Percentiles rank a stretch among this genome's conserved stretches.
Conservation (phyloP, 2,329 filamentous ascomycete species). For the Zasmidium cellare region DNA sequence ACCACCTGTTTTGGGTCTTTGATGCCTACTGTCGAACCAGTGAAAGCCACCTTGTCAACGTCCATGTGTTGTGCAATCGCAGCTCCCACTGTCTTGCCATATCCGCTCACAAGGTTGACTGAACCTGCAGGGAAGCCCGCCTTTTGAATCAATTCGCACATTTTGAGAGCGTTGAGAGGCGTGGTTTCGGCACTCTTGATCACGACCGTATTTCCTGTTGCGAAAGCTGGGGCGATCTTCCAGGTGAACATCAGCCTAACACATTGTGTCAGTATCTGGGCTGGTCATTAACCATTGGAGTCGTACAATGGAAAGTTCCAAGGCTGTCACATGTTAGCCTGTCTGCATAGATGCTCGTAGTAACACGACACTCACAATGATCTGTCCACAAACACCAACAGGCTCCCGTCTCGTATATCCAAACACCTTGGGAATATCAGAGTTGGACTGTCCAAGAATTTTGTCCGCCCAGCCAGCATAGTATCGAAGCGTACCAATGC, state of each 20-base stretch:
- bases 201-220: constrained; percentile 59
- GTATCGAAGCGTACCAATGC: constrained; percentile 39
- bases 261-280: neutral
- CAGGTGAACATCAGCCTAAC: constrained; percentile 25
- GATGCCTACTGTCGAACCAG: constrained; percentile 36
- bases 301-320: constrained; percentile 34
- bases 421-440: constrained; percentile 50
- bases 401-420: constrained; percentile 64
- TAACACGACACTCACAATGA: constrained; percentile 30
- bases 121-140: constrained; percentile 47
- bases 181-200: constrained; percentile 65
- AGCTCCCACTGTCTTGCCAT: constrained; percentile 38
- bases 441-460: constrained; percentile 22
- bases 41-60: constrained; percentile 54
- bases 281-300: neutral
- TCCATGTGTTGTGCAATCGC: constrained; percentile 43
- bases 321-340: constrained; percentile 12
- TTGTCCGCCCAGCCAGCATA: constrained; percentile 28
- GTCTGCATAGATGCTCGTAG: neutral
- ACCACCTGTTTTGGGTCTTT: no score
- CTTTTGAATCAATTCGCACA: constrained; percentile 46
- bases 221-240: constrained; percentile 62
- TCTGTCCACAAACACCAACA: constrained; percentile 40
- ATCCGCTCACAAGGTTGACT: constrained; percentile 39
- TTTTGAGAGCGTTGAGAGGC: constrained; percentile 52